Conservation (phyloP, 768 basidiomycete genomes). For the Trametes gibbosa region DNA sequence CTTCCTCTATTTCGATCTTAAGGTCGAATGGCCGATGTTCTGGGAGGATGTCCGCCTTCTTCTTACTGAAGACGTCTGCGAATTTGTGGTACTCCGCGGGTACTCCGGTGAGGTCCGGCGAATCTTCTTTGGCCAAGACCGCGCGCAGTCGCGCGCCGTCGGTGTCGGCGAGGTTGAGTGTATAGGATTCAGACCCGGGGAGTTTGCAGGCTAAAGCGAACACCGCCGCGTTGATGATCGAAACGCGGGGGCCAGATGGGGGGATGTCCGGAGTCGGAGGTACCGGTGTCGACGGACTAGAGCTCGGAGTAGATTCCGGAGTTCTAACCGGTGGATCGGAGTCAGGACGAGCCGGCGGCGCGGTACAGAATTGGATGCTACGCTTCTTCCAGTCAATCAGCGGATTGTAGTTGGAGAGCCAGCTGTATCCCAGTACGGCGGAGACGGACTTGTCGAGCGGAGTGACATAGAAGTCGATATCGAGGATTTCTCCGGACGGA, state of each 20-base stretch:
- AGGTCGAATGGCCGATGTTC: neutral
- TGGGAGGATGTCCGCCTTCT: neutral
- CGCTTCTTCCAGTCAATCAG: conserved; percentile 23
- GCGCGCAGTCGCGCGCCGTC: neutral
- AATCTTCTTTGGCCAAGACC: neutral
- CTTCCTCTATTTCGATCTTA: neutral
- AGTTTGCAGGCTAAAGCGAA: neutral
- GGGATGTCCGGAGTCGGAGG: neutral
- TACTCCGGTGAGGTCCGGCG: conserved; percentile 1
- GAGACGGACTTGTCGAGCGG: conserved; percentile 2
- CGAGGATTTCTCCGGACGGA: neutral
- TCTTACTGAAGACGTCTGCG: conserved; percentile 18
- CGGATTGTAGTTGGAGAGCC: conserved; percentile 22
- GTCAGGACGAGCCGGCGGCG: neutral
- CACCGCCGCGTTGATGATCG: conserved; percentile 7
- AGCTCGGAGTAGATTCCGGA: neutral
- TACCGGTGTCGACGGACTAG: neutral
- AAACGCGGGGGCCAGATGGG: neutral
- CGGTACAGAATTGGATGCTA: neutral
- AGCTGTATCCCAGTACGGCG: conserved; percentile 16
- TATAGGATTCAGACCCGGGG: neutral
- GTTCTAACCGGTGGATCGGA: neutral
- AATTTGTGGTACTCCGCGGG: conserved; percentile 21
- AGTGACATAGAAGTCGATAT: too few species aligned
- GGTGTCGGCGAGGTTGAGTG: neutral